Evolutionary conservation across 169 alveolate genomes (phyloP).

Genomic region (Plasmodium malariae): DNA sequence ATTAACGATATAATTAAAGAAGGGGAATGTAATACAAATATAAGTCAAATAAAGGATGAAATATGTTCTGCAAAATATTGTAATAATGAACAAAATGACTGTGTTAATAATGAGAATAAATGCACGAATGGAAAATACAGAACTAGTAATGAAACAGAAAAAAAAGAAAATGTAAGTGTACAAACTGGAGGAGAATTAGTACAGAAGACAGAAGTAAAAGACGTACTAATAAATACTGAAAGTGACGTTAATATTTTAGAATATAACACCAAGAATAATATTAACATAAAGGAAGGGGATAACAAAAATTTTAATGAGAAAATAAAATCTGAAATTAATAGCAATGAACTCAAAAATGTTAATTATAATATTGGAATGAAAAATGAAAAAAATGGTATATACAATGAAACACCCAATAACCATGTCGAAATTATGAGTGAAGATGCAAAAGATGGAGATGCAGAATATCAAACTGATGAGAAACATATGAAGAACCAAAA

Average conservation of each 20-base stretch:
- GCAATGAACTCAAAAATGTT: not conserved
- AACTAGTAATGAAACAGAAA: not conserved
- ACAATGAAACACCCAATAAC: not conserved
- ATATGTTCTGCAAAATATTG: not conserved
- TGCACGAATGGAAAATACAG: not conserved
- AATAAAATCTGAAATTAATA: not conserved
- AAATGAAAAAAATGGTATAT: not conserved
- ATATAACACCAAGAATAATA: not conserved
- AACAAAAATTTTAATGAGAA: not conserved
- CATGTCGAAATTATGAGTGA: not conserved
- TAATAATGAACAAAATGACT: constrained; percentile 1
- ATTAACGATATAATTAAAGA: not conserved
- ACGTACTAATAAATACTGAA: too few species aligned
- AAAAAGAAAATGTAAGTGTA: too few species aligned
- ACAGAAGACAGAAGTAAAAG: too few species aligned
- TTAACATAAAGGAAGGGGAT: not conserved
- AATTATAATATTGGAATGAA: not conserved
- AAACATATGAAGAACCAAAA: not conserved
- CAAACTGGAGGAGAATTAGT: too few species aligned
- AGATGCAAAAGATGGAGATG: not conserved
- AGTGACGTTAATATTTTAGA: not conserved
- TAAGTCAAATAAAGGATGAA: not conserved
- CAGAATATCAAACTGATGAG: not conserved
- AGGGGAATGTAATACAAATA: not conserved
- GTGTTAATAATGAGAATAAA: not conserved